phyloP scores from a whole-genome alignment of 2,329 filamentous ascomycete species.

The Claviceps capensis region DNA sequence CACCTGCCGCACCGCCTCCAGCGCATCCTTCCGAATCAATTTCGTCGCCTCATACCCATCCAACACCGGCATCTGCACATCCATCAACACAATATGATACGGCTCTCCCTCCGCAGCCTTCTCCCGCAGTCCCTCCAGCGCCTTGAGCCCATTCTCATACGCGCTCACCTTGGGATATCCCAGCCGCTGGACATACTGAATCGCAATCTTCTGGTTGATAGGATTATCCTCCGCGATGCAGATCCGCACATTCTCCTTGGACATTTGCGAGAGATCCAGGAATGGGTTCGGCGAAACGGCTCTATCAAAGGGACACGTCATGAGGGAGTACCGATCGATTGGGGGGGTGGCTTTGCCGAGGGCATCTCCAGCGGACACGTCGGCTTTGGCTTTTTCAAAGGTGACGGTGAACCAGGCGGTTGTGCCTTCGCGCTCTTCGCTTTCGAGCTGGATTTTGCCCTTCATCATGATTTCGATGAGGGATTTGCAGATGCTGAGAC shows the following conservation, averaged over 20 bases:
- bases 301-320: slow-evolving; percentile 22
- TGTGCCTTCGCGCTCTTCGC: slow-evolving; percentile 56
- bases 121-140: slow-evolving; percentile 69
- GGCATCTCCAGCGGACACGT: slow-evolving; percentile 43
- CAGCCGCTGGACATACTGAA: slow-evolving; percentile 76
- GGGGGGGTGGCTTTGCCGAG: slow-evolving; percentile 23
- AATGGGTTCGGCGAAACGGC: slow-evolving; percentile 29
- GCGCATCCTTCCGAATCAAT: slow-evolving; percentile 61
- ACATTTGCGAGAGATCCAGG: slow-evolving; percentile 57
- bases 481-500: slow-evolving; percentile 87
- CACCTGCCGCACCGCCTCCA: slow-evolving; percentile 64
- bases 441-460: slow-evolving; percentile 72
- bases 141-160: slow-evolving; percentile 79
- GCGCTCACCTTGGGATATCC: slow-evolving; percentile 73
- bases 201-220: slow-evolving; percentile 89
- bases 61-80: slow-evolving; percentile 88
- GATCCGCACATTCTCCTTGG: slow-evolving; percentile 66
- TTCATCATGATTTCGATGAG: slow-evolving; percentile 88
- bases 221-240: slow-evolving; percentile 93
- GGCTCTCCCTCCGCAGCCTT: slow-evolving; percentile 58
- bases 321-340: slow-evolving; percentile 20
- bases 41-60: slow-evolving; percentile 89
- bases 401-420: slow-evolving; percentile 67
- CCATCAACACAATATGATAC: slow-evolving; percentile 89
- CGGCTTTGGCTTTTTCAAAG: slow-evolving; percentile 65